Evolutionary conservation across 371 early-diverging fungal genomes (phyloP), one percentile per base, ranked within the genome.

Genomic region (Apophysomyces sp.): DNA sequence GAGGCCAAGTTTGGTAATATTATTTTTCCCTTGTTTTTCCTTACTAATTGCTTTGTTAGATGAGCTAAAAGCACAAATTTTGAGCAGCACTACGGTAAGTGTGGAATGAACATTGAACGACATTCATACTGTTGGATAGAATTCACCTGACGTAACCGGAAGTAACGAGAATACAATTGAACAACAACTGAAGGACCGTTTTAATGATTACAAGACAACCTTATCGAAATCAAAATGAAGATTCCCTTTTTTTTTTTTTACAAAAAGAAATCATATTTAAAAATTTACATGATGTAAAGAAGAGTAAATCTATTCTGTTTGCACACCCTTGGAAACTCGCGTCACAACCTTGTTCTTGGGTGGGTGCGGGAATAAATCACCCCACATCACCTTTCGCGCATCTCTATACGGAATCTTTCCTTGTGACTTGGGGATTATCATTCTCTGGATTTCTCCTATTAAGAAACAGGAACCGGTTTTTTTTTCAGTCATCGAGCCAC

Each of bases 361-460:
- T n/a, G 58, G 57, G 65, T 92, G 90, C 53, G 94, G 93, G 64
- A 92, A 90, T 29, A 91, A 61, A 62, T 94, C 94, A 44, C 93
- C 93, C 93, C 94, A 93, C 66, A 71, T 80, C 0, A 85, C 77
- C 72, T 93, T 92, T 39, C 91, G 78, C 1, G 92, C 91, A 72
- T 92, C 93, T 18, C 89, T 67, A 68, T 89, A 94, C 3, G 82
- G 80, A 34, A 87, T 69, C 69, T 90, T 92, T 57, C 89, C 86
- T 64, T 89, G 89, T 3, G 89, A 87, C 61, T 88, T 90, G 2
- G 93, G 87, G 55, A 90, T 88, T 11, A 86, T 73, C 72, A 86
- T 87, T 13, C 93, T 79, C 67, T 91, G 88, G 32, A 92, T 75
- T 49, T 71, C 78, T 36, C 82, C 80, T 66, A 51, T 18, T 39